Evolutionary conservation across 2,329 filamentous ascomycete species (phyloP), one percentile per base, ranked within the genome.

Genomic region (Colletotrichum sp.): DNA sequence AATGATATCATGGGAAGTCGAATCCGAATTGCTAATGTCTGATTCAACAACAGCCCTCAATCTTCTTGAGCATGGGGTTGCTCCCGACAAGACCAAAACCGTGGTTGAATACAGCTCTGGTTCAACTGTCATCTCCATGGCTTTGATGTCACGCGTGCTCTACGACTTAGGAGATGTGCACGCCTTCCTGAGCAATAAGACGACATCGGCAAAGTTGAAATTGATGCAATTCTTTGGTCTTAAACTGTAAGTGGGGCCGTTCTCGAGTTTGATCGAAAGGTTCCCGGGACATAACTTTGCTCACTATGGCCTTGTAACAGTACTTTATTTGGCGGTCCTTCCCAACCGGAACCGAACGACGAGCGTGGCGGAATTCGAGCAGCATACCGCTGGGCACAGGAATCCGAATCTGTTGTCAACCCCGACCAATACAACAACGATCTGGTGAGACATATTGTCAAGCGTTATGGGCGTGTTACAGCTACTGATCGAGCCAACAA

Each of bases 61-160:
- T 71, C 87, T 91, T 76, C 84, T 92, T 52, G 83, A 84, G 65
- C 84, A 82, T 57, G 84, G 80, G 6, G 84, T 88, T 4, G 81
- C 84, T 6, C 84, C 87, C 0, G 71, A 59, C n/a, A 86, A 86
- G 77, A 90, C 88, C 3, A 84, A 89, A 66, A 88, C 88, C 0
- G 87, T 93, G 21, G 87, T 92, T 64, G 91, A 93, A 78, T 90
- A 90, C 75, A 92, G 90, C 80, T 92, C 91, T 2, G 91, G 91
- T 0, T 92, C 90, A 2, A 93, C 91, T 0, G 90, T 92, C 8
- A 86, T 92, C 32, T 92, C 91, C 2, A 89, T 93, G 88, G 87
- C 89, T 0, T 85, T 92, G 79, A 85, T 90, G 12, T 86, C 89
- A 0, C 84, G 90, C 16, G 88, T 89, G 1, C 84, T 89, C 69